Percentiles rank a stretch among this genome's conserved stretches.
These are phyloP conservation scores for Tillandsia leiboldiana DNA, from an alignment of 176 grass and related monocot species.

Conservation along the genomic window DNA sequence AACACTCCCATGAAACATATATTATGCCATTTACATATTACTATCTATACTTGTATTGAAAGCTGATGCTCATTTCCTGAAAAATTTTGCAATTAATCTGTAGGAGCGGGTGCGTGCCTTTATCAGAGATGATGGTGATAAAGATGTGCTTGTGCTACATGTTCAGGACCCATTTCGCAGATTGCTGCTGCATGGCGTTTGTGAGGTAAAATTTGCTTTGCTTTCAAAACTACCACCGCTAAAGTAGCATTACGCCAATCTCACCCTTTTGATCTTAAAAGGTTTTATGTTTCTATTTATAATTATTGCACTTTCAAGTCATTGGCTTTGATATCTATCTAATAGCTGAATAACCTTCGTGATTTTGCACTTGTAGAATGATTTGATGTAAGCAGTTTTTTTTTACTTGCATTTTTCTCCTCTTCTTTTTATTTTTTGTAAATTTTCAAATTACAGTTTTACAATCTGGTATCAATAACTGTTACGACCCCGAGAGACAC, in stretches of 20 bases:
- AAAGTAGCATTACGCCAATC: too few species aligned
- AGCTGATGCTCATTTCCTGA: not conserved
- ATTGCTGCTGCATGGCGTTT: conserved; percentile 74
- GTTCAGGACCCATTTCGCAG: conserved; percentile 81
- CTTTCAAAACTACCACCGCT: too few species aligned
- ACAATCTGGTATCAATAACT: conserved; percentile 56
- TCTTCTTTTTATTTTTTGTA: not conserved
- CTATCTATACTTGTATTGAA: not conserved
- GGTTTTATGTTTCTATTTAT: not conserved
- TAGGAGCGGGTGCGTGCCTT: conserved; percentile 55
- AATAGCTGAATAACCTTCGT: too few species aligned
- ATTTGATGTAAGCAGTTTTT: not conserved
- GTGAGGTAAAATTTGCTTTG: conserved; percentile 49
- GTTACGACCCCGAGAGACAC: conserved; percentile 31
- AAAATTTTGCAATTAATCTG: not conserved
- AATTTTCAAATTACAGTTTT: conserved; percentile 43
- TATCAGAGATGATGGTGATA: conserved; percentile 29
- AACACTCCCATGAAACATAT: too few species aligned
- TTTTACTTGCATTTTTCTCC: not conserved
- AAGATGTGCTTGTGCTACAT: conserved; percentile 52
- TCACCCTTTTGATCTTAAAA: not conserved
- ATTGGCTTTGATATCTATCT: too few species aligned
- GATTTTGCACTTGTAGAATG: too few species aligned
- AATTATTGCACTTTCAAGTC: too few species aligned
- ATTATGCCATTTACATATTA: too few species aligned